Evolutionary conservation across 1,284 basidiomycete genomes (phyloP), one percentile per base, ranked within the genome.

Genomic region (Ceratobasidium sp.): DNA sequence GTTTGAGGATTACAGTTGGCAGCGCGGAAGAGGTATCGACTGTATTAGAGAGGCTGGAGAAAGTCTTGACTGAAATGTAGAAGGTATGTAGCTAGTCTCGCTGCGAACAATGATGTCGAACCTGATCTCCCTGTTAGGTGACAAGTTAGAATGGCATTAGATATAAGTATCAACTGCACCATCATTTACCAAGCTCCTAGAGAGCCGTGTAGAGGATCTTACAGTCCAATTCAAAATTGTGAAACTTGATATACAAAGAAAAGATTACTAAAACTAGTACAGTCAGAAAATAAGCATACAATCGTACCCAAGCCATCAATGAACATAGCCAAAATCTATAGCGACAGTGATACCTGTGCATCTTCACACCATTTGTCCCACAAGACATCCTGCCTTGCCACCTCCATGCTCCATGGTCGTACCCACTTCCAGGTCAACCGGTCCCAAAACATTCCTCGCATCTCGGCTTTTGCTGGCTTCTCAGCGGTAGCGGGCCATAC

Each of bases 1-100:
- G 96, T 83, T 82, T 99, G 84, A 87, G 98, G 74, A 93, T 99
- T 38, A 99, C 97, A 0, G 89, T 99, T 9, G 98, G 98, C 0
- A 96, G 92, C 7, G 89, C 90, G 80, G 90, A 90, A 75, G 98
- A 99, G 87, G 96, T 94, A 81, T 84, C 81, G 78, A 84, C 85
- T n/a, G 84, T 92, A n/a, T 69, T 86, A 44, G 80, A 83, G 71
- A 81, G 82, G 79, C 79, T 87, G 76, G 76, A 78, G 64, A 80
- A 83, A 78, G 79, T 84, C 12, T 79, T 86, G 70, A 79, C 67
- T 4, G 75, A 78, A n/a, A 78, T 74, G 40, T 78, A 77, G 48
- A 65, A n/a, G 26, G 23, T 33, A 40, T 54, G 46, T 54, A 54
- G 28, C 38, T 26, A 56, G 17, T 42, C 33, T 6, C 59, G 38